Evolutionary conservation across 805 yeast species (phyloP).

Genomic region (Pichia phayaonensis): DNA sequence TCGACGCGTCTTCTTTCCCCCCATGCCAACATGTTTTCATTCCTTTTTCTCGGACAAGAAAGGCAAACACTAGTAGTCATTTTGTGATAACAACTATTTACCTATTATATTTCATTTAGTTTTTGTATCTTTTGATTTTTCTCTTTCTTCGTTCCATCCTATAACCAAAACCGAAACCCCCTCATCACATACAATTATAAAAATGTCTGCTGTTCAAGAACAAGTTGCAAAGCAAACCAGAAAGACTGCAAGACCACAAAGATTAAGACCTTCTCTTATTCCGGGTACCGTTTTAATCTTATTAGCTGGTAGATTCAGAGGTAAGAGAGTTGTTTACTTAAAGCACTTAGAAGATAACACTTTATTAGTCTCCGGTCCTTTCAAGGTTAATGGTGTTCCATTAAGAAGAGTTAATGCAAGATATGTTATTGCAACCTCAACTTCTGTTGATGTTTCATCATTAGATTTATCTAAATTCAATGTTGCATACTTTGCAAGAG

Average conservation of each 20-base stretch:
- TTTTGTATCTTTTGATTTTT: neutral
- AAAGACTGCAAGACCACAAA: constrained; percentile 89
- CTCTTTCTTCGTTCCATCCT: neutral
- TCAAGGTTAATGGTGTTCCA: constrained; percentile 99
- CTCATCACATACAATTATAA: constrained; percentile 3
- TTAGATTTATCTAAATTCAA: constrained; percentile 87
- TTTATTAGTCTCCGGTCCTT: constrained; percentile 94
- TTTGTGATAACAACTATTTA: neutral
- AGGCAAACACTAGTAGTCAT: neutral
- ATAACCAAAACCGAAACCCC: neutral
- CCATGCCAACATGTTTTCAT: neutral
- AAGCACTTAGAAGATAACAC: constrained; percentile 98
- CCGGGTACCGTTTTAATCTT: constrained; percentile 57
- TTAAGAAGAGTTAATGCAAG: constrained; percentile 98
- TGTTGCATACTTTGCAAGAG: constrained; percentile 95
- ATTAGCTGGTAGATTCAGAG: constrained; percentile 99
- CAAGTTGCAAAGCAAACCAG: constrained; percentile 84
- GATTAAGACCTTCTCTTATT: constrained; percentile 68
- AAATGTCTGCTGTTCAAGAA: constrained; percentile 55
- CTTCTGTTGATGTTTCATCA: constrained; percentile 69
- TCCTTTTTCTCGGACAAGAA: neutral
- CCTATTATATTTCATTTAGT: neutral
- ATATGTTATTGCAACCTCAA: constrained; percentile 98
- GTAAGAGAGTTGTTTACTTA: constrained; percentile 98
- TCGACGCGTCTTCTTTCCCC: neutral